A percentile compares a stretch with the other conserved stretches of the same genome.
Evolutionary conservation across 2,329 filamentous ascomycete genomes (phyloP).

Genomic region (Nigrograna mackinnonii): DNA sequence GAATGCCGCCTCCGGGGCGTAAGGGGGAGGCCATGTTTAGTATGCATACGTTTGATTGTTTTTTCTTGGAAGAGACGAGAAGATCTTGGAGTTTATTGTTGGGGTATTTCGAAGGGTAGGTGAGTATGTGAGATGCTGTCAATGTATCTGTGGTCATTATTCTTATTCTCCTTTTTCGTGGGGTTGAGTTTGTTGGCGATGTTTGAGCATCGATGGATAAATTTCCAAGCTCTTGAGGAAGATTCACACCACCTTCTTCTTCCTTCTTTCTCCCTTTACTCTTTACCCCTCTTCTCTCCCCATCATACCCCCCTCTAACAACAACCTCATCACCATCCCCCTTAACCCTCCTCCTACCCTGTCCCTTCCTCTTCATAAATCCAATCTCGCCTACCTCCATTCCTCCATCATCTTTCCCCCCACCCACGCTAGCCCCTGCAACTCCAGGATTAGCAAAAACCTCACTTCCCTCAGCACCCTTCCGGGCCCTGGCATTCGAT

Average conservation of each 20-base stretch:
- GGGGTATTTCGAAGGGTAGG: conserved; percentile 13
- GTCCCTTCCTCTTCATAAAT: conserved; percentile 38
- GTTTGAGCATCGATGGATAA: not conserved
- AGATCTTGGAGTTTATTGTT: not conserved
- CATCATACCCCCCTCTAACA: conserved; percentile 8
- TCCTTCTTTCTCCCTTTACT: conserved; percentile 11
- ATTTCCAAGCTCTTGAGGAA: too few species aligned
- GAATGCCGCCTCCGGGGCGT: conserved; percentile 63
- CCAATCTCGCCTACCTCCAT: too few species aligned
- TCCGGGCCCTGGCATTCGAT: conserved; percentile 58
- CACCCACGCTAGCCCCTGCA: conserved; percentile 1
- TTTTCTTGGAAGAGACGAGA: conserved; percentile 13
- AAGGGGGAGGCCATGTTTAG: conserved; percentile 69
- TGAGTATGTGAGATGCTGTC: conserved; percentile 51
- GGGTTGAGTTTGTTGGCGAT: conserved; percentile 3
- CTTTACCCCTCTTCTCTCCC: conserved; percentile 7
- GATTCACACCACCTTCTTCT: conserved; percentile 15
- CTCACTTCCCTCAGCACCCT: conserved; percentile 57
- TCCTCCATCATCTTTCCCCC: conserved; percentile 4
- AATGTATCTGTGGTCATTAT: conserved; percentile 59
- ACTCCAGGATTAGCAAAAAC: conserved; percentile 47
- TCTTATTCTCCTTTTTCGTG: conserved; percentile 37
- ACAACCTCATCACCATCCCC: conserved; percentile 7
- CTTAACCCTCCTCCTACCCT: conserved; percentile 33
- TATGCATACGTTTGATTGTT: conserved; percentile 52